Percentiles rank a stretch among this genome's conserved stretches.
These are phyloP conservation scores for Epichloe glyceriae DNA, from an alignment of 2,329 filamentous ascomycete species.

Conservation along the genomic window DNA sequence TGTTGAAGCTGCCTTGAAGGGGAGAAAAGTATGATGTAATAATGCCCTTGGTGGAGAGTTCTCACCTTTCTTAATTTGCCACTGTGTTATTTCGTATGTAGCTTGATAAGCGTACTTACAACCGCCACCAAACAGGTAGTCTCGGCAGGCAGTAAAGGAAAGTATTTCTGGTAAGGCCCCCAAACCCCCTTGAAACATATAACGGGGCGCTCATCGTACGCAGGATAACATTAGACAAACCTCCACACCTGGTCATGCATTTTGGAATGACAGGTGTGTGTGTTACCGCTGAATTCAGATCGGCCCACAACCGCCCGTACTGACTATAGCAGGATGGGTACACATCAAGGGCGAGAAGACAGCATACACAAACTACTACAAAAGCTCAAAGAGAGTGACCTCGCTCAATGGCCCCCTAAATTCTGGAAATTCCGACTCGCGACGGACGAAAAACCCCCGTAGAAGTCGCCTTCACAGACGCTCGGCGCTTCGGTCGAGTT, in stretches of 20 bases:
- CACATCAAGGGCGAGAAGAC: constrained; percentile 70
- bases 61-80: too few species aligned
- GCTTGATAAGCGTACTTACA: neutral
- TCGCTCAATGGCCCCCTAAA: constrained; percentile 68
- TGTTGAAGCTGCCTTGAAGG: constrained; percentile 60
- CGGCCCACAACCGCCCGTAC: neutral
- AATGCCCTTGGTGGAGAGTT: too few species aligned
- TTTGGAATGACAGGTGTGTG: constrained; percentile 55
- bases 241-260: constrained; percentile 83
- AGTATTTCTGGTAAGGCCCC: constrained; percentile 77
- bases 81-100: neutral
- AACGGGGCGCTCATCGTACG: neutral
- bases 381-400: constrained; percentile 49
- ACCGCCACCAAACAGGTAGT: constrained; percentile 28
- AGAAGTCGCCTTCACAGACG: constrained; percentile 71
- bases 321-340: constrained; percentile 52
- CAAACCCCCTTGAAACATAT: constrained; percentile 17
- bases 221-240: constrained; percentile 48
- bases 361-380: constrained; percentile 72
- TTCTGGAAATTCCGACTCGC: constrained; percentile 78
- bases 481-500: constrained; percentile 65
- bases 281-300: neutral
- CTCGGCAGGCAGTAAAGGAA: constrained; percentile 72
- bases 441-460: constrained; percentile 42
- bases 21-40: constrained; percentile 43